Base-by-base conservation (phyloP, 345 rosid genomes). In the Noccaea caerulescens region DNA sequence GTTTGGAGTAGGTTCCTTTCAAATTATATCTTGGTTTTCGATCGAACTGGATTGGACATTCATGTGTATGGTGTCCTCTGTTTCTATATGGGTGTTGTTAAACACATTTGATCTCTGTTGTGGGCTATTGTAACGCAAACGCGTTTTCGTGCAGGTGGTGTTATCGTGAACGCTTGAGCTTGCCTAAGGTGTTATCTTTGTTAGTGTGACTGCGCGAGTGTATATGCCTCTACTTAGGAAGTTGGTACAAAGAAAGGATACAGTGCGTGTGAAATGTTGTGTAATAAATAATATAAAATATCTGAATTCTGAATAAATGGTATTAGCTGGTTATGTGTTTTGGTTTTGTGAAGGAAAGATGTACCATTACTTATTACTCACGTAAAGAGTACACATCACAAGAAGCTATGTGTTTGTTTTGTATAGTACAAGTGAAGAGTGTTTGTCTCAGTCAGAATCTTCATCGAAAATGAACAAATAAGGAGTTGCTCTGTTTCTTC, bases 401-500 rank as follows among this genome's bases (percentile, higher is more conserved):
- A 36, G 12, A 37, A 20, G 37, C 36, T 23, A 2, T n/a, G 47
- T 46, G 18, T 27, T 7, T 47, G 3, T 56, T 23, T 14, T 39
- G 49, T 5, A 50, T 30, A 1, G n/a, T 71, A 51, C 18, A 62
- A 25, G 58, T 57, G 38, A 56, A 12, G 16, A 38, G 45, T 47
- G 13, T 43, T 33, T 59, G 49, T 8, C 25, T 84, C 49, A 86
- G 49, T 80, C 84, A 0, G 80, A 77, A 38, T 82, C 92, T 6
- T 61, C 89, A 5, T 87, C 91, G 8, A 84, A 85, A 59, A 90
- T 68, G 59, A 80, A 78, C 81, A 80, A 66, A 66, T 79, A 80
- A 32, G 87, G 89, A 50, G 66, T 63, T 54, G 69, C 79, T 52
- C 58, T 52, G 11, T 66, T 49, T 47, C 63, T 36, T 30, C 25